These are phyloP conservation scores for Globisporangium mamillatum DNA, from an alignment of 352 stramenopile species.

Conservation along the genomic window DNA sequence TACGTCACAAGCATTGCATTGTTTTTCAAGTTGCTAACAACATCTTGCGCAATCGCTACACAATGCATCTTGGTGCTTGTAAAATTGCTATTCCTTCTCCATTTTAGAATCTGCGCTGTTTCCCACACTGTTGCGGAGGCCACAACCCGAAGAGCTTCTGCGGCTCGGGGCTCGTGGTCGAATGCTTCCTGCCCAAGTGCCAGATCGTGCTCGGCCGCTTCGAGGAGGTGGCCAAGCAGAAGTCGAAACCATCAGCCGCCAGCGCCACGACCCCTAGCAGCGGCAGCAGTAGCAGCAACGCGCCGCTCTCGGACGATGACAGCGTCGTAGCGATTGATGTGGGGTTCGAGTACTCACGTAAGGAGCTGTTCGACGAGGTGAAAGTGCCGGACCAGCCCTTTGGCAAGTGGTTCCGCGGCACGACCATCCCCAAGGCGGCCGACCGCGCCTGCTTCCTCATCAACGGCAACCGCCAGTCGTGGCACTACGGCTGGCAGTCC, in stretches of 20 bases:
- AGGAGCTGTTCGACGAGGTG: slow-evolving; percentile 68
- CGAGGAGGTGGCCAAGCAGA: slow-evolving; percentile 61
- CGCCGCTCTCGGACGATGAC: slow-evolving; percentile 18
- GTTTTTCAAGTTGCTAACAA: background rate
- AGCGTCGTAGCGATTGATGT: slow-evolving; percentile 28
- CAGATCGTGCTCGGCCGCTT: slow-evolving; percentile 70
- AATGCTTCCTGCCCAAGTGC: slow-evolving; percentile 54
- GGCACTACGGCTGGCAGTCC: slow-evolving; percentile 86
- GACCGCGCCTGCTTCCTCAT: slow-evolving; percentile 57
- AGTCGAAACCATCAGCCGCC: slow-evolving; percentile 7
- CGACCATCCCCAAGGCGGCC: slow-evolving; percentile 31
- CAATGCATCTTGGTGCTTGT: background rate
- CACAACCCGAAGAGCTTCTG: slow-evolving; percentile 88
- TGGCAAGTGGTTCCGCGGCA: slow-evolving; percentile 66
- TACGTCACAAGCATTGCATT: background rate
- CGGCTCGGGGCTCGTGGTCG: slow-evolving; percentile 71
- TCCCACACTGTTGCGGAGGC: slow-evolving; percentile 78
- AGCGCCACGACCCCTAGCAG: slow-evolving; percentile 10
- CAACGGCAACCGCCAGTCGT: slow-evolving; percentile 84
- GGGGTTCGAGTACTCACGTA: slow-evolving; percentile 45
- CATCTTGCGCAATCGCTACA: background rate
- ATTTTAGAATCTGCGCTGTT: slow-evolving; percentile 67
- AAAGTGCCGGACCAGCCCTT: slow-evolving; percentile 81
- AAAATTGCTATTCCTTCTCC: background rate
- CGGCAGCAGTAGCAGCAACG: slow-evolving; percentile 4